Base-by-base conservation (phyloP, 2,329 filamentous ascomycete genomes). In the Cercospora zeina region DNA sequence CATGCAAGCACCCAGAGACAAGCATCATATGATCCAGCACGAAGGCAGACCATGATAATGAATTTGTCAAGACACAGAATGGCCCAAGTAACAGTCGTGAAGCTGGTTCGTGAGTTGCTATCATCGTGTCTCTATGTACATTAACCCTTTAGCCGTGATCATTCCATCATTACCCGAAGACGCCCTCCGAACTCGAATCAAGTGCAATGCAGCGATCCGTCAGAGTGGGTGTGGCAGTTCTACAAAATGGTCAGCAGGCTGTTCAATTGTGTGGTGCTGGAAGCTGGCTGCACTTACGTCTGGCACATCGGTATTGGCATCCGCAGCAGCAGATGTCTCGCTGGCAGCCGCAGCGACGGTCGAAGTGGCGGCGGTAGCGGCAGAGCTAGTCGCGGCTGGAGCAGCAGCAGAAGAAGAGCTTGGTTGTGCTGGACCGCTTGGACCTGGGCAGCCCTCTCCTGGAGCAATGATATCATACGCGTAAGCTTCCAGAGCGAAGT, bases 401-500 rank as follows among this genome's bases (percentile, higher is more conserved):
- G 66, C 58, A 54, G 56, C 64, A 27, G 56, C 64, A 42, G 63
- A 34, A 50, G 58, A 59, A 30, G 60, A 50, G 37, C 50, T 63
- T 3, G 61, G 34, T 24, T 54, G 55, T 21, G 67, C 30, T 53
- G 68, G 61, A 24, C 64, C 66, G 19, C 49, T 45, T n/a, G 67
- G 63, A 3, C 86, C 86, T 0, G 82, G 72, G 71, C 87, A 89
- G 0, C 87, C 87, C 30, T 82, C 79, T 0, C 87, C 86, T 0
- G 87, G 87, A 4, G 84, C 77, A 7, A 84, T 84, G 68, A 89
- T 80, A 63, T 89, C 87, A 65, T 82, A 85, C 0, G 86, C 87
- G 73, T 87, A 90, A 1, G 80, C 85, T 62, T 89, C 86, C 6
- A 88, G 81, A 4, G 88, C 87, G 71, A 90, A 90, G 73, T 87